phyloP scores from a whole-genome alignment of 2,329 filamentous ascomycete genomes.

The Plectosphaerella sp. region DNA sequence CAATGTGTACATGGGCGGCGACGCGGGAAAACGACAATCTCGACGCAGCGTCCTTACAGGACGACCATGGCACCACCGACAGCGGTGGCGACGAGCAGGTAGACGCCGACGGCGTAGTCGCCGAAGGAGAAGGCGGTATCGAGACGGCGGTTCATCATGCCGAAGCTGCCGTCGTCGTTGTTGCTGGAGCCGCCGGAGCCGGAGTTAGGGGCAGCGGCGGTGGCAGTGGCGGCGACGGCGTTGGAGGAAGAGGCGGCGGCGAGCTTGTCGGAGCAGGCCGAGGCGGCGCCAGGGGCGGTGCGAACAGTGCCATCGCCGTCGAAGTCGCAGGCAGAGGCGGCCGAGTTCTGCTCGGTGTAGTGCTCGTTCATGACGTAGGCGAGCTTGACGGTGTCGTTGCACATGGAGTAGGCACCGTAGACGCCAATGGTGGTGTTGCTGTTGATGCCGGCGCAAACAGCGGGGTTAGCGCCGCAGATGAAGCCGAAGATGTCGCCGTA shows the following conservation, averaged over 20 bases:
- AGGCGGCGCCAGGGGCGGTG: constrained; percentile 38
- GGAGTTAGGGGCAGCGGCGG: constrained; percentile 27
- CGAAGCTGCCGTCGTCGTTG: constrained; percentile 26
- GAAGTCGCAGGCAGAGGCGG: constrained; percentile 64
- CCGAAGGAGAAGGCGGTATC: constrained; percentile 38
- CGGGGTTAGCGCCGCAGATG: constrained; percentile 58
- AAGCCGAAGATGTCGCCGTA: constrained; percentile 68
- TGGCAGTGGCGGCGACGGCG: constrained; percentile 41
- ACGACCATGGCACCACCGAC: constrained; percentile 50
- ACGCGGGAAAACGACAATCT: not conserved
- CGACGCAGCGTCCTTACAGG: constrained; percentile 33
- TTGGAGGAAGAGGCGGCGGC: constrained; percentile 57
- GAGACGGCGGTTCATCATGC: constrained; percentile 28
- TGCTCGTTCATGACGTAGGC: constrained; percentile 71
- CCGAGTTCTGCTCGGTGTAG: constrained; percentile 54
- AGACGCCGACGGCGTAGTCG: constrained; percentile 43
- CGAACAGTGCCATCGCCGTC: constrained; percentile 58
- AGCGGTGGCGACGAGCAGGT: constrained; percentile 46
- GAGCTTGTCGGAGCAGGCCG: constrained; percentile 56
- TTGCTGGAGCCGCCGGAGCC: constrained; percentile 13
- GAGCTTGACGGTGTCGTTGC: constrained; percentile 65
- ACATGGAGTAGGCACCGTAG: constrained; percentile 79
- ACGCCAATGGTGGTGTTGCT: constrained; percentile 62
- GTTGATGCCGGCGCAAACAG: constrained; percentile 63
- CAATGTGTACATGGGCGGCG: not conserved